These are phyloP conservation scores for Saksenaea vasiformis DNA, from an alignment of 371 early-diverging fungal genomes.

Conservation along the genomic window DNA sequence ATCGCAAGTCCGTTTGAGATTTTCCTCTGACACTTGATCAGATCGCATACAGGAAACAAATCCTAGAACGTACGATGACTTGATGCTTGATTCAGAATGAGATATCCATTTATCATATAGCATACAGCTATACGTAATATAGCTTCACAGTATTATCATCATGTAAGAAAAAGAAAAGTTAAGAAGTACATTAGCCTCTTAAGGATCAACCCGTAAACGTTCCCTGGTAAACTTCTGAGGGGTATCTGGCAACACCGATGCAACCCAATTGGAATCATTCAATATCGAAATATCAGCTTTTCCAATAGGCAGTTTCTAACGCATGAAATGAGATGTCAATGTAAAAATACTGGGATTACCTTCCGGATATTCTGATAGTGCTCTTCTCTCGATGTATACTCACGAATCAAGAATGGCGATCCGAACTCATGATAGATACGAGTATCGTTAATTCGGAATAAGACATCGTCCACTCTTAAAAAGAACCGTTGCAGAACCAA, in stretches of 20 bases:
- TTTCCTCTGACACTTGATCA: too few relatives aligned
- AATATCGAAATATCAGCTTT: constrained; percentile 67
- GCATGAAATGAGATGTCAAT: not conserved
- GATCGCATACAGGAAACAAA: too few relatives aligned
- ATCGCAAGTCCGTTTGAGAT: too few relatives aligned
- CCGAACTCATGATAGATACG: constrained; percentile 88
- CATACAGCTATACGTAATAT: too few relatives aligned
- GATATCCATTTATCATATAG: too few relatives aligned
- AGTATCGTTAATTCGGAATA: constrained; percentile 87
- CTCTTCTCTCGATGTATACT: constrained; percentile 70
- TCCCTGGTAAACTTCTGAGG: constrained; percentile 1
- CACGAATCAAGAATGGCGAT: constrained; percentile 62
- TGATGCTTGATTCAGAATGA: too few relatives aligned
- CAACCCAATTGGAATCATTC: constrained; percentile 78
- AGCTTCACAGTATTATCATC: too few relatives aligned
- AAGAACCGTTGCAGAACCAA: constrained; percentile 87
- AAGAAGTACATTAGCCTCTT: not conserved
- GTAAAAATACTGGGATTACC: constrained; percentile 32
- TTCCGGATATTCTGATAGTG: constrained; percentile 58
- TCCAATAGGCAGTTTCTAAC: constrained; percentile 24
- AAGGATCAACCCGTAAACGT: not conserved
- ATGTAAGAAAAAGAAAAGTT: too few relatives aligned
- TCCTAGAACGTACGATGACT: too few relatives aligned
- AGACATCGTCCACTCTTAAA: constrained; percentile 91
- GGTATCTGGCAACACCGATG: constrained; percentile 49